These are phyloP conservation scores for Cladophialophora psammophila DNA, from an alignment of 2,329 filamentous ascomycete species.

Conservation along the genomic window DNA sequence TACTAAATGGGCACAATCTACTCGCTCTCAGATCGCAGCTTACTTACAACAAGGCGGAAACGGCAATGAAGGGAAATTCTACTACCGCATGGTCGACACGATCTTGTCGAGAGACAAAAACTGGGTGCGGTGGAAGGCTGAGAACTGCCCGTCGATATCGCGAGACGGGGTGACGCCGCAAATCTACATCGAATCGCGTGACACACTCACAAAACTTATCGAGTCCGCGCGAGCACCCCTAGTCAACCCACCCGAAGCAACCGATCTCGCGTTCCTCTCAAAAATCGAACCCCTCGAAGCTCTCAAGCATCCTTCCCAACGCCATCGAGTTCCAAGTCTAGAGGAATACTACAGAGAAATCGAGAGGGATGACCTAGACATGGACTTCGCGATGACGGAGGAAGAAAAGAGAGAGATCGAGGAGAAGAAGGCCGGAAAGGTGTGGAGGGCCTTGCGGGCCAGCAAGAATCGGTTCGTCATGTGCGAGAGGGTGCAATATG, in stretches of 20 bases:
- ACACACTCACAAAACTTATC: constrained; percentile 69
- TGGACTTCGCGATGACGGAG: constrained; percentile 76
- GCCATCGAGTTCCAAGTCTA: constrained; percentile 73
- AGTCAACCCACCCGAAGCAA: constrained; percentile 71
- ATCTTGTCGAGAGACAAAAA: constrained; percentile 96
- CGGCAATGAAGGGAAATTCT: constrained; percentile 85
- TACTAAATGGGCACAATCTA: constrained; percentile 82
- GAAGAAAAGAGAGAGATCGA: constrained; percentile 65
- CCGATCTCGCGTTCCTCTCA: constrained; percentile 79
- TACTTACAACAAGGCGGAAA: constrained; percentile 69
- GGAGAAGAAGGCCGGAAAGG: constrained; percentile 84
- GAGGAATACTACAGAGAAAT: constrained; percentile 76
- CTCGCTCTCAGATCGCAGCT: constrained; percentile 77
- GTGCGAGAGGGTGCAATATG: constrained; percentile 88
- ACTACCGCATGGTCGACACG: constrained; percentile 95
- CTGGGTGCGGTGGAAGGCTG: constrained; percentile 98
- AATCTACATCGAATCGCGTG: constrained; percentile 74
- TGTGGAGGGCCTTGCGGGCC: constrained; percentile 86
- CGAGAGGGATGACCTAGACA: constrained; percentile 80
- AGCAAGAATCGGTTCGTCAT: constrained; percentile 68
- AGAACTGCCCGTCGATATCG: constrained; percentile 88
- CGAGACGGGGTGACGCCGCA: constrained; percentile 72
- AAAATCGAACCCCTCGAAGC: constrained; percentile 72
- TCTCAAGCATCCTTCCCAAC: constrained; percentile 69
- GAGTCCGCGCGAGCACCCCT: constrained; percentile 72